Conservation (phyloP, 2,329 filamentous ascomycete genomes). For the Colletotrichum euphorbiae region DNA sequence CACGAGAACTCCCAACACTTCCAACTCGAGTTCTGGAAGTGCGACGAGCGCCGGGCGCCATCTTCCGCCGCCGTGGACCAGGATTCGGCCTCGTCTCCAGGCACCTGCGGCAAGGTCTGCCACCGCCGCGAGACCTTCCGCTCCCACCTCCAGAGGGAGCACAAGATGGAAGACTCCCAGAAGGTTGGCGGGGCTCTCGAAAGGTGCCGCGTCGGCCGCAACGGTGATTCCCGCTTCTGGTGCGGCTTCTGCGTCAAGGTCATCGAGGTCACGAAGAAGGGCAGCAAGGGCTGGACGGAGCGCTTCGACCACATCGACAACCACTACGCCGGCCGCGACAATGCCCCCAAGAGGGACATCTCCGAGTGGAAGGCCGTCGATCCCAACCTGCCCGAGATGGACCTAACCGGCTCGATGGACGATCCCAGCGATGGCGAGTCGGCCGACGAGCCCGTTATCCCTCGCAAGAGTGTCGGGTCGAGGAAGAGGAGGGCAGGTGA, state of each 20-base stretch:
- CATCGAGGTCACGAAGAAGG: constrained; percentile 62
- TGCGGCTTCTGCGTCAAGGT: constrained; percentile 82
- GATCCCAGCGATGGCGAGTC: constrained; percentile 25
- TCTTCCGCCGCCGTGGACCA: background rate
- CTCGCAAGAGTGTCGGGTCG: background rate
- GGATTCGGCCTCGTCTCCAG: constrained; percentile 3
- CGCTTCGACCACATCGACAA: constrained; percentile 79
- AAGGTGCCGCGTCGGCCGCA: constrained; percentile 70
- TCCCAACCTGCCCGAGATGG: constrained; percentile 38
- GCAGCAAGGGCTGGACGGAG: constrained; percentile 67
- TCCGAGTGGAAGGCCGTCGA: constrained; percentile 65
- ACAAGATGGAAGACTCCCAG: constrained; percentile 51
- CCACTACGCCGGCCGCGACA: constrained; percentile 70
- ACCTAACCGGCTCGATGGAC: constrained; percentile 1
- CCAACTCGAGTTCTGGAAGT: constrained; percentile 78
- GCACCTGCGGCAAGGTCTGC: constrained; percentile 68
- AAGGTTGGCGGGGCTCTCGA: constrained; percentile 59
- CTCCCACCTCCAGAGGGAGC: constrained; percentile 68
- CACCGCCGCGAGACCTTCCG: constrained; percentile 69
- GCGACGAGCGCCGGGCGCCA: constrained; percentile 55
- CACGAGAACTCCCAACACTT: constrained; percentile 87
- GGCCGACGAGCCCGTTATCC: constrained; percentile 6
- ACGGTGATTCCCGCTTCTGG: constrained; percentile 79
- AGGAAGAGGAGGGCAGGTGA: constrained; percentile 26
- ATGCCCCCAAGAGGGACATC: constrained; percentile 56